A percentile compares a stretch with the other conserved stretches of the same genome.
These are phyloP conservation scores for Linderniella brevidens DNA, from an alignment of 257 asterid genomes.

Conservation along the genomic window DNA sequence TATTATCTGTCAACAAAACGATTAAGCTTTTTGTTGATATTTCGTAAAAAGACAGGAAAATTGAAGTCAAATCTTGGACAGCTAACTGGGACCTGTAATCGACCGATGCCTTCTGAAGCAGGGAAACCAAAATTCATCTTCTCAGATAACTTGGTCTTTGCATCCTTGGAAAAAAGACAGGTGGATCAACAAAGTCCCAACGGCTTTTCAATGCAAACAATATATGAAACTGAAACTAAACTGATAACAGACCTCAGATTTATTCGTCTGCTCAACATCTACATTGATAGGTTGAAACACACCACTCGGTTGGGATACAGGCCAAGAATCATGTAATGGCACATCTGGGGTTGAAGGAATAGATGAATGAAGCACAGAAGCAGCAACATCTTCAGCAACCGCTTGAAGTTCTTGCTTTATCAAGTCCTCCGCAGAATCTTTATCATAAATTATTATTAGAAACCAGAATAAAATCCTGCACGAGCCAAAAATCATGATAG, in stretches of 20 bases:
- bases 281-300: constrained; percentile 27
- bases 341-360: constrained; percentile 32
- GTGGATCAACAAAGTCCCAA: background rate
- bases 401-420: constrained; percentile 88
- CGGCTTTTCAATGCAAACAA: background rate
- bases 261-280: constrained; percentile 30
- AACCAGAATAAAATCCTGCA: constrained; percentile 5
- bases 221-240: constrained; percentile 8
- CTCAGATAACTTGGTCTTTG: constrained; percentile 35
- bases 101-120: constrained; percentile 50
- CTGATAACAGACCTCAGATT: constrained; percentile 37
- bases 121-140: constrained; percentile 61
- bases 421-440: constrained; percentile 68
- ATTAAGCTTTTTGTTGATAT: too few species aligned
- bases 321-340: constrained; percentile 26
- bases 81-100: constrained; percentile 52
- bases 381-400: constrained; percentile 92
- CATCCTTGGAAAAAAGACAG: constrained; percentile 38
- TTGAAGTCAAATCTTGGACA: constrained; percentile 6
- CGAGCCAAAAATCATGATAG: constrained; percentile 2
- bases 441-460: constrained; percentile 6
- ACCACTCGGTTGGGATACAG: constrained; percentile 23
- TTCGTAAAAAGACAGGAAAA: too few species aligned
- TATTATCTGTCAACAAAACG: constrained; percentile 36
- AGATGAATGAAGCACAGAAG: constrained; percentile 70